phyloP scores from a whole-genome alignment of 352 stramenopile species.

The Halophytophthora batemanensis region DNA sequence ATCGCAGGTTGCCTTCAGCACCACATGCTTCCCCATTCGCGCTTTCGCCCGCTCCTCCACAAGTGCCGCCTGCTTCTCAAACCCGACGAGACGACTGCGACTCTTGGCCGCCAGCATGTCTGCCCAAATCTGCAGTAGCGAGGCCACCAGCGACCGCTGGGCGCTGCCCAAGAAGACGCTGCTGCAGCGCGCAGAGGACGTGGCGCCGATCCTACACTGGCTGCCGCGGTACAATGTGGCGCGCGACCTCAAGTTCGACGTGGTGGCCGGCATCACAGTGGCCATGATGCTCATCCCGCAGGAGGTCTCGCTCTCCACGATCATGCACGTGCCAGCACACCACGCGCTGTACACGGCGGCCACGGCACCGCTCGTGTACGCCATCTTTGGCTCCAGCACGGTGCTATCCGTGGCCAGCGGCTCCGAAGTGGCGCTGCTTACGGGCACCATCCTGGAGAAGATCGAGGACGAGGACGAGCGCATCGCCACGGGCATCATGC shows the following conservation, averaged over 20 bases:
- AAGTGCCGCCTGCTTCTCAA: no score
- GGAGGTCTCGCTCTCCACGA: slow-evolving; percentile 86
- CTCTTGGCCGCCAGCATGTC: no score
- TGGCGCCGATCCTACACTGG: slow-evolving; percentile 51
- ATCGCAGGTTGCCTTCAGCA: no score
- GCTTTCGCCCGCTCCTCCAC: no score
- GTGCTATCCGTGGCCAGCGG: slow-evolving; percentile 83
- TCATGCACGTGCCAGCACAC: slow-evolving; percentile 83
- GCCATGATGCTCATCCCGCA: slow-evolving; percentile 90
- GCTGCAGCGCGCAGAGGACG: not conserved
- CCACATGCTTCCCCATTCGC: no score
- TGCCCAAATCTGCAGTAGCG: no score
- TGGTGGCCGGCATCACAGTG: slow-evolving; percentile 54
- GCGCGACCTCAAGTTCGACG: slow-evolving; percentile 52
- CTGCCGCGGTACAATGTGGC: slow-evolving; percentile 51
- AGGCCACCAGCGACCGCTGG: not conserved
- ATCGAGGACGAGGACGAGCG: slow-evolving; percentile 47
- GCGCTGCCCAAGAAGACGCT: slow-evolving; percentile 1
- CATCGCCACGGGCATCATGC: slow-evolving; percentile 46
- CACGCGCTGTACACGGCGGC: slow-evolving; percentile 89
- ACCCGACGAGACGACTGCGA: no score
- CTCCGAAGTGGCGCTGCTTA: slow-evolving; percentile 59
- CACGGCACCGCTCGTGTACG: slow-evolving; percentile 85
- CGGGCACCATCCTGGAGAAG: slow-evolving; percentile 63
- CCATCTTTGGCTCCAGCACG: slow-evolving; percentile 74